Evolutionary conservation across 257 asterid genomes (phyloP).

Genomic region (Nicotiana noctiflora): DNA sequence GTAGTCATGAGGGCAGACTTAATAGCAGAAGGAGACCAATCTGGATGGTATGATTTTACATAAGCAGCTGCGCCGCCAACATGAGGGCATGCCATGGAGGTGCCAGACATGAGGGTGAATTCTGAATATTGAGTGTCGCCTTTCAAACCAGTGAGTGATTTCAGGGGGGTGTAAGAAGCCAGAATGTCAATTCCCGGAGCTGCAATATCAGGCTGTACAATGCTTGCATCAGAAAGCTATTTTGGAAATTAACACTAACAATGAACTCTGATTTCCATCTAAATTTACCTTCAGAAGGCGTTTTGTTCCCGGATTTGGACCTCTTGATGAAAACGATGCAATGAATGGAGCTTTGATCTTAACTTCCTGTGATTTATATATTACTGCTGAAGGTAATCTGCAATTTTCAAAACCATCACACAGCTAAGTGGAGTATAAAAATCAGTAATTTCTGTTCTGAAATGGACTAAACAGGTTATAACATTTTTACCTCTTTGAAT

Average conservation of each 20-base stretch:
- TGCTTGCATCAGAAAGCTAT: conserved; percentile 4
- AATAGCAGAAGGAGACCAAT: conserved; percentile 85
- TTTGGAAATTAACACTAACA: neutral
- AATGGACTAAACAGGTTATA: neutral
- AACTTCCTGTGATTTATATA: conserved; percentile 54
- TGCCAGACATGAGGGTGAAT: conserved; percentile 85
- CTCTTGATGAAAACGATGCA: conserved; percentile 85
- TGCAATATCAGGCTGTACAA: conserved; percentile 70
- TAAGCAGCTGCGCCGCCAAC: conserved; percentile 76
- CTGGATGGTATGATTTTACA: conserved; percentile 73
- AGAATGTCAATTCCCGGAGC: conserved; percentile 95
- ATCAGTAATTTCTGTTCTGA: neutral
- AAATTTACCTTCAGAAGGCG: conserved; percentile 61
- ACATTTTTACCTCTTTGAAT: conserved; percentile 47
- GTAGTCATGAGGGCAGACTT: conserved; percentile 85
- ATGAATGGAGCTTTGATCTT: conserved; percentile 61
- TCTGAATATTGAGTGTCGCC: conserved; percentile 62
- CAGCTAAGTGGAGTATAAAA: neutral
- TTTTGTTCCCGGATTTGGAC: conserved; percentile 63
- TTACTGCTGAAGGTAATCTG: conserved; percentile 71
- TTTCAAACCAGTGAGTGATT: conserved; percentile 58
- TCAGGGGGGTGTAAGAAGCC: conserved; percentile 72
- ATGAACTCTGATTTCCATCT: neutral
- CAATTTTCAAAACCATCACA: conserved; percentile 11
- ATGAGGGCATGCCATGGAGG: conserved; percentile 97